Conservation (phyloP, 495 filamentous ascomycete species). For the Sabuloglossum arenarium region DNA sequence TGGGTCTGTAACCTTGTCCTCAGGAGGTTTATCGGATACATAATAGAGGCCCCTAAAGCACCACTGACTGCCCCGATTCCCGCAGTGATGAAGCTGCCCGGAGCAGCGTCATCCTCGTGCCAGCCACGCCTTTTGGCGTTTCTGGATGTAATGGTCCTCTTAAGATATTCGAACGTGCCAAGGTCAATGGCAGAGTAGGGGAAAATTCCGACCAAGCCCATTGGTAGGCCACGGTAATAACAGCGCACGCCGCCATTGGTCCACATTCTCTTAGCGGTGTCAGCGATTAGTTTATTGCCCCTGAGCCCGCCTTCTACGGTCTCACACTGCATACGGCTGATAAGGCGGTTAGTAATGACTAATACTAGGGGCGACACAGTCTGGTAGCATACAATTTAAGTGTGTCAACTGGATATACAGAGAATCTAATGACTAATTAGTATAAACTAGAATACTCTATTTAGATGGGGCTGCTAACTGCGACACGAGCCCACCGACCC, state of each 20-base stretch:
- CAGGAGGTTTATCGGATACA: conserved; percentile 90
- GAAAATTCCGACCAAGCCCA: conserved; percentile 90
- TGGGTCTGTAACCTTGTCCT: conserved; percentile 88
- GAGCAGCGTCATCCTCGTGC: conserved; percentile 62
- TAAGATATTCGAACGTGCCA: conserved; percentile 83
- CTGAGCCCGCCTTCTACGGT: conserved; percentile 65
- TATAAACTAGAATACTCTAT: background rate
- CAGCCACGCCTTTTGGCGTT: conserved; percentile 48
- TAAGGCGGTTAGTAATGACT: conserved; percentile 7
- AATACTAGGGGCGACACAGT: background rate
- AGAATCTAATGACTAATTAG: conserved; percentile 32
- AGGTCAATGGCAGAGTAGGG: conserved; percentile 95
- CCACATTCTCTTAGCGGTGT: conserved; percentile 72
- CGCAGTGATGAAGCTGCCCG: conserved; percentile 59
- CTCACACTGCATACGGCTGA: conserved; percentile 77
- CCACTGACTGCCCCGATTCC: conserved; percentile 75
- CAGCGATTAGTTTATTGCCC: conserved; percentile 66
- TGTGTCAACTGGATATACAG: conserved; percentile 91
- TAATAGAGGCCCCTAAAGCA: conserved; percentile 77
- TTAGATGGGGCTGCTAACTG: conserved; percentile 34
- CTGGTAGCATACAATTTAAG: conserved; percentile 59
- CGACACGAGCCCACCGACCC: conserved; percentile 77
- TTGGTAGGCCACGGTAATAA: conserved; percentile 80
- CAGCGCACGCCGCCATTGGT: conserved; percentile 45
- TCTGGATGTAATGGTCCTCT: conserved; percentile 43